Evolutionary conservation across 805 yeast genomes (phyloP).

Genomic region (Starmerella riodocensis): DNA sequence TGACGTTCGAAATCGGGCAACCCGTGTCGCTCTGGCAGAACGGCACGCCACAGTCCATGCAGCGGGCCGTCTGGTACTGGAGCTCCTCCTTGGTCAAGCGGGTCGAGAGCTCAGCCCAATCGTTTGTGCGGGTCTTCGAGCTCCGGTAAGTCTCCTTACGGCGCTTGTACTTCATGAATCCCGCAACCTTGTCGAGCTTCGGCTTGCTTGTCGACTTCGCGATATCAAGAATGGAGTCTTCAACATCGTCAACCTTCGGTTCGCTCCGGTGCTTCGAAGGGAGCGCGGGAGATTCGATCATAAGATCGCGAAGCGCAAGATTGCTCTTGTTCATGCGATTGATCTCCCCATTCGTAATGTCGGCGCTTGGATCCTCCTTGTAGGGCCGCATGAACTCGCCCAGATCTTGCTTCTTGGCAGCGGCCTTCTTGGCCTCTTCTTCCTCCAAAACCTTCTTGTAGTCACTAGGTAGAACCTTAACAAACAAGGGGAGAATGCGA

Average conservation of each 20-base stretch:
- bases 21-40: conserved; percentile 97
- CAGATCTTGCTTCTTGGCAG: conserved; percentile 46
- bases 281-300: conserved; percentile 1
- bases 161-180: conserved; percentile 87
- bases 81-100: conserved; percentile 78
- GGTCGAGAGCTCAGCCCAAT: conserved; percentile 83
- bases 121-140: conserved; percentile 60
- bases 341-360: conserved; percentile 82
- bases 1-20: conserved; percentile 91
- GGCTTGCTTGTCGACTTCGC: conserved; percentile 42
- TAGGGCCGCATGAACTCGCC: conserved; percentile 48
- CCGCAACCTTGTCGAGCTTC: conserved; percentile 67
- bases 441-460: conserved; percentile 78
- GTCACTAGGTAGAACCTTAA: conserved; percentile 84
- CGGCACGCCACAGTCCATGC: conserved; percentile 99
- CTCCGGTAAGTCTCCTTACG: conserved; percentile 77
- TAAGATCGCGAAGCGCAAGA: conserved; percentile 16
- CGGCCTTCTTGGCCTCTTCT: conserved; percentile 52
- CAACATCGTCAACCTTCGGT: conserved; percentile 79
- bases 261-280: conserved; percentile 33
- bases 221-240: conserved; percentile 69
- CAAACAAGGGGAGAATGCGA: conserved; percentile 75
- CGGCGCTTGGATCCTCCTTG: conserved; percentile 72
- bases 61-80: conserved; percentile 84
- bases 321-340: conserved; percentile 30